Conservation (phyloP, 345 rosid species). For the Durio zibethinus region DNA sequence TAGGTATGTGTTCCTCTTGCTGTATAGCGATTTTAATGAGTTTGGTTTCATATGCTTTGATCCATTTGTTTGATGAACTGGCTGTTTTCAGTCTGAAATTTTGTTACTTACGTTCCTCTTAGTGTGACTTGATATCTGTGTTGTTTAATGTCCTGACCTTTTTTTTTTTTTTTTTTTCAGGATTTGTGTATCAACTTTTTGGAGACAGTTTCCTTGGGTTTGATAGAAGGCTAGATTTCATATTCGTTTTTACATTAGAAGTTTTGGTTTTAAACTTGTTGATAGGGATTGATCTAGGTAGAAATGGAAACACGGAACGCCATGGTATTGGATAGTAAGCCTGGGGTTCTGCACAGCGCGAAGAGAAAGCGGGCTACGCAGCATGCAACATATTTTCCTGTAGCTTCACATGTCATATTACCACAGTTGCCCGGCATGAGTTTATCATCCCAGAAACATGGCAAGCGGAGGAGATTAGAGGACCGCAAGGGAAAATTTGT, state of each 20-base stretch:
- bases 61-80: background rate
- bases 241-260: background rate
- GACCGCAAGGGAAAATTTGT: conserved; percentile 27
- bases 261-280: conserved; percentile 4
- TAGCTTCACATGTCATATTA: conserved; percentile 31
- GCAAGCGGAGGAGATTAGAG: conserved; percentile 52
- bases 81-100: background rate
- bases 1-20: conserved; percentile 1
- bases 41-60: background rate
- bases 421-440: conserved; percentile 34
- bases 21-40: background rate
- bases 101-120: background rate
- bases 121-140: background rate
- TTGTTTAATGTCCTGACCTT: background rate
- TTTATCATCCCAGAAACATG: conserved; percentile 22
- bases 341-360: conserved; percentile 29
- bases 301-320: conserved; percentile 60
- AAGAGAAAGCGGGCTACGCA: conserved; percentile 51
- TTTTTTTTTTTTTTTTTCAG: conserved; percentile 6
- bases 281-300: conserved; percentile 22
- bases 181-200: background rate
- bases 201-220: background rate
- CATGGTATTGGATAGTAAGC: conserved; percentile 57
- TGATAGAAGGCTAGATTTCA: background rate
- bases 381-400: conserved; percentile 37